phyloP scores from a whole-genome alignment of 2,329 filamentous ascomycete genomes.

The Aspergillus ruber region DNA sequence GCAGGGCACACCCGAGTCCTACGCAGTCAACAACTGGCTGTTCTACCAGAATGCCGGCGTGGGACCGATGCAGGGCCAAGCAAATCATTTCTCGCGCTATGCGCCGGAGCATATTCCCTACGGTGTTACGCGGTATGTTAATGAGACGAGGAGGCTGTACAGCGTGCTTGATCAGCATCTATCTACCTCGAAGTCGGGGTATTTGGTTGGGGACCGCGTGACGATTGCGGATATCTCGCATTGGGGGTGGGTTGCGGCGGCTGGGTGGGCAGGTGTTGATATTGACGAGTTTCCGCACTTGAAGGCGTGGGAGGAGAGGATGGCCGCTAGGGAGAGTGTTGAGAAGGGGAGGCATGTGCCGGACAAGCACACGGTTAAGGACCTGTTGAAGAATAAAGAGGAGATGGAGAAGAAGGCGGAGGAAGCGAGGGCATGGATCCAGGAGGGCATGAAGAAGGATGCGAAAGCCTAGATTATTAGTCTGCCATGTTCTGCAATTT shows the following conservation, averaged over 20 bases:
- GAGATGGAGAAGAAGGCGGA: conserved; percentile 54
- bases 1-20: conserved; percentile 63
- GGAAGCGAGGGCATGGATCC: conserved; percentile 56
- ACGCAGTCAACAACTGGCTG: conserved; percentile 73
- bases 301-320: conserved; percentile 68
- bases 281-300: conserved; percentile 69
- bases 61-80: conserved; percentile 77
- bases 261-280: conserved; percentile 58
- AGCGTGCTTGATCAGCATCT: conserved; percentile 69
- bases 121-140: conserved; percentile 72
- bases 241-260: conserved; percentile 68
- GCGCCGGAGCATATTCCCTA: conserved; percentile 78
- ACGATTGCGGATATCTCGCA: conserved; percentile 66
- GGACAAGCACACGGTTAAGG: conserved; percentile 54
- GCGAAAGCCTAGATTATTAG: conserved; percentile 32
- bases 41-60: conserved; percentile 74
- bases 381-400: conserved; percentile 51
- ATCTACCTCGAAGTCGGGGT: conserved; percentile 42
- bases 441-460: conserved; percentile 63
- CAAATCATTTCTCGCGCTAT: conserved; percentile 78
- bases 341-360: conserved; percentile 73
- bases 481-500: not conserved
- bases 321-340: conserved; percentile 63
- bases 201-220: conserved; percentile 45
- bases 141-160: conserved; percentile 79